Conservation (phyloP, 495 filamentous ascomycete genomes). For the Penicillium verhagenii region DNA sequence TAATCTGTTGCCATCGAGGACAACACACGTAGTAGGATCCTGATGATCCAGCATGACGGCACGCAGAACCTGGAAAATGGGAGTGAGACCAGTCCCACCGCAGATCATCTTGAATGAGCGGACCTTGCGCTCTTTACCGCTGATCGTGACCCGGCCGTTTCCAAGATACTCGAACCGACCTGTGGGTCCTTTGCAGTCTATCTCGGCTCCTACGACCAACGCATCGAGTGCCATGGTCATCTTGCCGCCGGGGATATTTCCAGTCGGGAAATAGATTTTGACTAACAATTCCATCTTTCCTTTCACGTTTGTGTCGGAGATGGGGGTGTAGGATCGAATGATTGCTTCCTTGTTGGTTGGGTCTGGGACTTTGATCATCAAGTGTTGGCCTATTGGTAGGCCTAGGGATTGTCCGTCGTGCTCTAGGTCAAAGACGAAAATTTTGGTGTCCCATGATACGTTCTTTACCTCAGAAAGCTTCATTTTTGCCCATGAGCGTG, state of each 20-base stretch:
- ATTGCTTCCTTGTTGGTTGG: conserved; percentile 65
- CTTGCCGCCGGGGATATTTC: conserved; percentile 62
- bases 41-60: conserved; percentile 64
- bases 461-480: conserved; percentile 61
- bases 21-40: conserved; percentile 62
- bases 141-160: conserved; percentile 61
- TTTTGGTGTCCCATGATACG: conserved; percentile 77
- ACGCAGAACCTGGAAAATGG: conserved; percentile 84
- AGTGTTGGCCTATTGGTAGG: conserved; percentile 83
- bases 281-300: conserved; percentile 74
- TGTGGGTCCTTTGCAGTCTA: conserved; percentile 90
- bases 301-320: conserved; percentile 59
- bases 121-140: conserved; percentile 57
- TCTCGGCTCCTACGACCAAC: conserved; percentile 63
- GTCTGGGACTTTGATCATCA: conserved; percentile 81
- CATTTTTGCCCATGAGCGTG: conserved; percentile 68
- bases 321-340: conserved; percentile 87
- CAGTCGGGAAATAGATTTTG: conserved; percentile 78
- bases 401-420: conserved; percentile 69
- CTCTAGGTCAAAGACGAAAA: conserved; percentile 81
- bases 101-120: conserved; percentile 85
- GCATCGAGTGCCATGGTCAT: conserved; percentile 83
- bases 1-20: conserved; percentile 77
- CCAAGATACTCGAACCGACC: conserved; percentile 85
- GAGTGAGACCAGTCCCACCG: conserved; percentile 86